Conservation (phyloP, 495 filamentous ascomycete species). For the Terfezia claveryi region DNA sequence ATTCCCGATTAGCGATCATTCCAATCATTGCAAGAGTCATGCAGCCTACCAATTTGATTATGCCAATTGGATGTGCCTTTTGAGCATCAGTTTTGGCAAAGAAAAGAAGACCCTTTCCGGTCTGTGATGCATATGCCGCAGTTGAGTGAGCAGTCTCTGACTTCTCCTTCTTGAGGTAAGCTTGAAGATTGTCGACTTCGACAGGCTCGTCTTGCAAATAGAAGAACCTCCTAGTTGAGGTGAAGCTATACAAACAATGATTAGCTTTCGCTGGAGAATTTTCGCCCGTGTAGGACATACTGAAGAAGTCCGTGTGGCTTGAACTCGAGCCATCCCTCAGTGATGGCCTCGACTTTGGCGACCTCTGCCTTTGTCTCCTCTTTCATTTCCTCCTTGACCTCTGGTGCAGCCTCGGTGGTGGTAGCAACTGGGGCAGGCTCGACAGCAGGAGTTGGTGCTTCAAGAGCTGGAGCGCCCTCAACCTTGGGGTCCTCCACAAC, state of each 20-base stretch:
- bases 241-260: conserved; percentile 7
- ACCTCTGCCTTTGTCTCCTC: conserved; percentile 24
- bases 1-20: not conserved
- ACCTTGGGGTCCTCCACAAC: conserved; percentile 23
- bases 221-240: conserved; percentile 53
- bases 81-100: conserved; percentile 68
- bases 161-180: conserved; percentile 49
- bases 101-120: conserved; percentile 88
- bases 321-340: conserved; percentile 61
- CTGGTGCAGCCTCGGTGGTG: conserved; percentile 24
- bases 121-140: conserved; percentile 72
- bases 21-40: not conserved
- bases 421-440: conserved; percentile 25
- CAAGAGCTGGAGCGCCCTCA: conserved; percentile 4
- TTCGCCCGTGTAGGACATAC: conserved; percentile 33
- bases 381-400: conserved; percentile 26
- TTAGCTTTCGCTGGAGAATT: no score
- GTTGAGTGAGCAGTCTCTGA: conserved; percentile 48
- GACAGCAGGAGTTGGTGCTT: conserved; percentile 23
- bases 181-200: conserved; percentile 45
- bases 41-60: conserved; percentile 56
- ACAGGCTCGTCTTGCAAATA: conserved; percentile 76
- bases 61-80: conserved; percentile 56
- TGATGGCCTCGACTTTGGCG: conserved; percentile 39
- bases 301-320: conserved; percentile 79